Percentiles rank a stretch among this genome's conserved stretches.
Conservation (phyloP, 257 asterid genomes). For the Solanum chiquidenum region DNA sequence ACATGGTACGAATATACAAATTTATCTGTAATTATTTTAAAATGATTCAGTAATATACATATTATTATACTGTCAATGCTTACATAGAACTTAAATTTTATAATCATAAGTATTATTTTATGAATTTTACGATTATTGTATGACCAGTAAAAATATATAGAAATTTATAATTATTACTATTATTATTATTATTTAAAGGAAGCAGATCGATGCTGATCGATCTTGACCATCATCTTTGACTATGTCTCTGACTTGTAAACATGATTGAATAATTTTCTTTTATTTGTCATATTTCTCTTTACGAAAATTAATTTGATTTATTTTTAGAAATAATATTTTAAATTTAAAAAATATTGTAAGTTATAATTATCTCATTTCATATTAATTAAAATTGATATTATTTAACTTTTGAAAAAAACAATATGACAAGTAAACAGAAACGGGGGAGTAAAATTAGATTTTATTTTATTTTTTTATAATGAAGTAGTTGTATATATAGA, state of each 20-base stretch:
- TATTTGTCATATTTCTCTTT: background rate
- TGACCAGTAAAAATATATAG: background rate
- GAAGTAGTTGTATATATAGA: background rate
- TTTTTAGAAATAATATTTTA: background rate
- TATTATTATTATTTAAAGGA: background rate
- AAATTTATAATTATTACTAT: background rate
- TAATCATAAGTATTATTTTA: background rate
- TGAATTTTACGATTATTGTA: background rate
- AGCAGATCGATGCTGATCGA: background rate
- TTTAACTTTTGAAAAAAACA: too few species aligned
- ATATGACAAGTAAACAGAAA: too few species aligned
- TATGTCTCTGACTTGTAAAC: background rate
- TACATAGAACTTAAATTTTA: background rate
- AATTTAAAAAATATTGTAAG: background rate
- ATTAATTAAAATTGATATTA: background rate
- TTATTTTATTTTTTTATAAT: too few species aligned
- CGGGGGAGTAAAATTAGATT: too few species aligned
- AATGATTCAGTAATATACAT: background rate
- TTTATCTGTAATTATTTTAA: background rate
- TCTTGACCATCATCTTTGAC: background rate
- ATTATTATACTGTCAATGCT: background rate
- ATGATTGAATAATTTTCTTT: background rate
- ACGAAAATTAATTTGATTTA: background rate
- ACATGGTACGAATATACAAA: background rate
- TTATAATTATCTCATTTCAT: background rate